Conservation (phyloP, 805 yeast genomes). For the Lipomyces starkeyi region DNA sequence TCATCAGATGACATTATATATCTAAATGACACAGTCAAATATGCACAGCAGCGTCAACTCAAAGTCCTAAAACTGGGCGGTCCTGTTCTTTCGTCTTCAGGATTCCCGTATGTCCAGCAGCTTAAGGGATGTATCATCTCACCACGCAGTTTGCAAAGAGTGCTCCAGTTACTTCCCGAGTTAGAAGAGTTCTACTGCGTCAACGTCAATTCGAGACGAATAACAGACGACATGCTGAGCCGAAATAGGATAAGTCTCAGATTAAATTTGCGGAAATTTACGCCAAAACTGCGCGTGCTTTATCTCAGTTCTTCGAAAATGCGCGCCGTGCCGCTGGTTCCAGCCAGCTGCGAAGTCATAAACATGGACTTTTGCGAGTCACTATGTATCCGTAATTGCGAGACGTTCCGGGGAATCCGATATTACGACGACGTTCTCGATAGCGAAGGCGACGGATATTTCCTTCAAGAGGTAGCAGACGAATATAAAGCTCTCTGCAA, state of each 20-base stretch:
- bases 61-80: conserved; percentile 11
- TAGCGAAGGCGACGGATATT: conserved; percentile 30
- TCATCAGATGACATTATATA: conserved; percentile 12
- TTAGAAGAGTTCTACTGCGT: conserved; percentile 22
- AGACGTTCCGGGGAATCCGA: conserved; percentile 19
- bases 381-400: conserved; percentile 17
- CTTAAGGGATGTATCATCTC: conserved; percentile 7
- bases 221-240: conserved; percentile 21
- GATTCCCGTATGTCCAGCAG: conserved; percentile 16
- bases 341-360: conserved; percentile 19
- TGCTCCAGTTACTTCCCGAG: conserved; percentile 15
- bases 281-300: conserved; percentile 16
- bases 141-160: conserved; percentile 16
- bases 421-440: conserved; percentile 26
- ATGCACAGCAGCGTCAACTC: conserved; percentile 12
- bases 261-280: conserved; percentile 19
- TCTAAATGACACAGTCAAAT: conserved; percentile 9
- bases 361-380: conserved; percentile 12
- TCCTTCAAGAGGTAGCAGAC: conserved; percentile 12
- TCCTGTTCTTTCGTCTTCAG: not conserved
- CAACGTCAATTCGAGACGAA: conserved; percentile 16
- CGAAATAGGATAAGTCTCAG: conserved; percentile 18
- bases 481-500: conserved; percentile 13
- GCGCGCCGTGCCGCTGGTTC: conserved; percentile 22
- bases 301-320: conserved; percentile 17